Conservation (phyloP, 78 protist species). For the Thecamonas trahens region DNA sequence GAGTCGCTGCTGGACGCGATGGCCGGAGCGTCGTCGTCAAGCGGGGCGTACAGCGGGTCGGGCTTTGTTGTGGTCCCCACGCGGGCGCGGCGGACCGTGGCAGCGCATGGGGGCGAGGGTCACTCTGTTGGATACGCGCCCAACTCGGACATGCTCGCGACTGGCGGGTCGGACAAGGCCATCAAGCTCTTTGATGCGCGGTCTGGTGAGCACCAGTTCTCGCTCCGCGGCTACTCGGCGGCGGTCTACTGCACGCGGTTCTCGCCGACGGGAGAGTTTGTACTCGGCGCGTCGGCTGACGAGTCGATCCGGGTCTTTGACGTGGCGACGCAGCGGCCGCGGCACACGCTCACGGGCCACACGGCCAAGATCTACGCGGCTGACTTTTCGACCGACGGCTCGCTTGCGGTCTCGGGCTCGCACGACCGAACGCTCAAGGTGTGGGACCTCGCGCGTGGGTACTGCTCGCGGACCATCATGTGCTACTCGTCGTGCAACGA, state of each 20-base stretch:
- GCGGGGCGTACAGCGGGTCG: background rate
- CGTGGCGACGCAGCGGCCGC: background rate
- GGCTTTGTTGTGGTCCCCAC: background rate
- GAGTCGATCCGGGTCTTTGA: background rate
- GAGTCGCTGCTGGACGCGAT: no score
- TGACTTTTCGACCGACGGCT: constrained; percentile 5
- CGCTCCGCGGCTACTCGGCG: constrained; percentile 52
- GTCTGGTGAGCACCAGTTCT: constrained; percentile 24
- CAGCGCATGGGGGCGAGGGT: background rate
- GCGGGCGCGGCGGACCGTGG: background rate
- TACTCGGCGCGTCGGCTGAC: no score
- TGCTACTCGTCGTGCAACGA: constrained; percentile 60
- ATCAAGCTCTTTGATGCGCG: constrained; percentile 32
- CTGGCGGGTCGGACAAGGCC: constrained; percentile 52
- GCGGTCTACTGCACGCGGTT: constrained; percentile 43
- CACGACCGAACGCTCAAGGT: constrained; percentile 75
- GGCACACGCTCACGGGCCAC: constrained; percentile 76
- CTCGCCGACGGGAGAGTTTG: constrained; percentile 11
- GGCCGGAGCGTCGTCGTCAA: background rate
- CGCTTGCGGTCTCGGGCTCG: constrained; percentile 39
- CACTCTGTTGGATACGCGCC: background rate
- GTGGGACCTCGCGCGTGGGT: constrained; percentile 70
- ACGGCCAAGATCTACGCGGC: constrained; percentile 38
- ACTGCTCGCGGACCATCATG: constrained; percentile 51
- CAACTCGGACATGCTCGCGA: constrained; percentile 20